These are phyloP conservation scores for Arctium minus DNA, from an alignment of 129 eudicot species.

Conservation along the genomic window DNA sequence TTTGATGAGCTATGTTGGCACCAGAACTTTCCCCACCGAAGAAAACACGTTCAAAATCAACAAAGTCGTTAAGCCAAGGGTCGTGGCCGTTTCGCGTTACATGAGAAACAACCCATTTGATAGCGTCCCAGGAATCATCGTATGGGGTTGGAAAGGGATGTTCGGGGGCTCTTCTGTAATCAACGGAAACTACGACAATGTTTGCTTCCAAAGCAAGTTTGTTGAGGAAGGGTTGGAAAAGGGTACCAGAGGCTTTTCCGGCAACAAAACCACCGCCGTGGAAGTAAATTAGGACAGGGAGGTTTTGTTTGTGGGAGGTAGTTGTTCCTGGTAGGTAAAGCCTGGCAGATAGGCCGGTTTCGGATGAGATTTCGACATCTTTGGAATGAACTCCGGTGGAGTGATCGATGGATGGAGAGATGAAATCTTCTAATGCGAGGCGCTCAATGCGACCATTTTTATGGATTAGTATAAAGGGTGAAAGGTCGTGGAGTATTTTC, in stretches of 20 bases:
- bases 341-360: conserved; percentile 23
- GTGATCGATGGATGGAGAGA: conserved; percentile 15
- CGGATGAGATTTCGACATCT: conserved; percentile 10
- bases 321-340: conserved; percentile 20
- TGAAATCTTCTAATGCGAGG: not conserved
- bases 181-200: conserved; percentile 10
- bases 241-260: conserved; percentile 10
- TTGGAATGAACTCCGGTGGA: conserved; percentile 29
- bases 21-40: conserved; percentile 35
- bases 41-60: conserved; percentile 23
- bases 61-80: conserved; percentile 29
- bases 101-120: conserved; percentile 30
- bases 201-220: conserved; percentile 11
- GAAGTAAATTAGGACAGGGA: conserved; percentile 21
- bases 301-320: not conserved
- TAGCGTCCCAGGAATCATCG: conserved; percentile 28
- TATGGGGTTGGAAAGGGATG: conserved; percentile 20
- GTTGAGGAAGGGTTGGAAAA: conserved; percentile 19
- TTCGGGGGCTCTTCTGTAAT: conserved; percentile 35
- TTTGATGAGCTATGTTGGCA: conserved; percentile 34
- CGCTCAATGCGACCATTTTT: conserved; percentile 26
- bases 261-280: conserved; percentile 34
- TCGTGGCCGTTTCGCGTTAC: conserved; percentile 6
- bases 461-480: conserved; percentile 5
- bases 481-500: not conserved